phyloP scores from a whole-genome alignment of 805 yeast species.

The Metschnikowia vanudenii region DNA sequence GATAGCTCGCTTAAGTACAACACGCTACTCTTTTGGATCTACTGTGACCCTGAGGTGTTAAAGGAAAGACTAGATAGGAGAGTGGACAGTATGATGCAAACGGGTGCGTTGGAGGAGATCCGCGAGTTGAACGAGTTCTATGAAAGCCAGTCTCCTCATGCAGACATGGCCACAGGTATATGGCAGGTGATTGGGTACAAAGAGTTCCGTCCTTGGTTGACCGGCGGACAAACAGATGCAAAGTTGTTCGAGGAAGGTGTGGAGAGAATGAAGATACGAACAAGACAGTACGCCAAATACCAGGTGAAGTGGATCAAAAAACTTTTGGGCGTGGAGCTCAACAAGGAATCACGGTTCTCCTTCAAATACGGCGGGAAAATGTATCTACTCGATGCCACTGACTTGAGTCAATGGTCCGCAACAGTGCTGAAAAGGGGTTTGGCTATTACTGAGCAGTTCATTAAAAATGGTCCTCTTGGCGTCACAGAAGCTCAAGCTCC shows the following conservation, averaged over 20 bases:
- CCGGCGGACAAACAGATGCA: constrained; percentile 14
- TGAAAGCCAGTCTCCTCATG: constrained; percentile 28
- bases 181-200: constrained; percentile 96
- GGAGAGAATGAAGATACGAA: constrained; percentile 76
- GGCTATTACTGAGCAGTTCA: constrained; percentile 42
- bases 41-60: constrained; percentile 57
- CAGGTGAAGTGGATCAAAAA: constrained; percentile 91
- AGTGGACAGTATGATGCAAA: constrained; percentile 77
- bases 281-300: constrained; percentile 81
- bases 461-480: constrained; percentile 27
- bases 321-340: constrained; percentile 59
- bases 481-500: constrained; percentile 32
- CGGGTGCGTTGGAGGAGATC: constrained; percentile 73
- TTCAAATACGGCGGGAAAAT: constrained; percentile 61
- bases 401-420: constrained; percentile 58
- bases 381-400: constrained; percentile 74
- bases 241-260: constrained; percentile 45
- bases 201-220: constrained; percentile 76
- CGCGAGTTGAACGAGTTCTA: constrained; percentile 53
- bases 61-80: constrained; percentile 67
- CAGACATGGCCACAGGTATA: constrained; percentile 68
- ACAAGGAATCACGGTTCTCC: constrained; percentile 43
- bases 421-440: constrained; percentile 58
- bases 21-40: constrained; percentile 79
- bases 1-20: constrained; percentile 54